Percentiles rank a stretch among this genome's conserved stretches.
Evolutionary conservation across 78 protist species (phyloP).

Genomic region (Dictyostelium discoideum): DNA sequence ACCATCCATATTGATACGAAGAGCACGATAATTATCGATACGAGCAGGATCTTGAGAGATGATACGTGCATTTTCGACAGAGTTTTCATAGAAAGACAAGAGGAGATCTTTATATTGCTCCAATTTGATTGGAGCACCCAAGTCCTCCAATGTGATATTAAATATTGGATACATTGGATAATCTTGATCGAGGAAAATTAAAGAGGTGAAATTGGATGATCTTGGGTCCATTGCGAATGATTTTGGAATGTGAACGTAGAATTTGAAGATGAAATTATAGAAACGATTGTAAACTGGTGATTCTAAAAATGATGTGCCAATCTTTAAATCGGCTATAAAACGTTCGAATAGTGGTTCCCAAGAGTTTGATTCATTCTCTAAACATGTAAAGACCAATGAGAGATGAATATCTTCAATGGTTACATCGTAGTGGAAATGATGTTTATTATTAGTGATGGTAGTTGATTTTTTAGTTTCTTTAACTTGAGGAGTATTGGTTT

Average conservation of each 20-base stretch:
- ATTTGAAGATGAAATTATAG: background rate
- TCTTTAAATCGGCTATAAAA: background rate
- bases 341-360: background rate
- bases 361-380: background rate
- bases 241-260: background rate
- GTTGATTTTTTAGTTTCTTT: background rate
- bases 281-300: slow-evolving; percentile 12
- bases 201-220: background rate
- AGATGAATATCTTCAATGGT: background rate
- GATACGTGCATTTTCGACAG: background rate
- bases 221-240: background rate
- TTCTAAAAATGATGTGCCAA: background rate
- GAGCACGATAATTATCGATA: slow-evolving; percentile 38
- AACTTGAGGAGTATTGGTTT: background rate
- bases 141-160: slow-evolving; percentile 37
- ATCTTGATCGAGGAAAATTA: background rate
- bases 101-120: slow-evolving; percentile 24
- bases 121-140: background rate
- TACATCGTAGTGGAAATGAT: background rate
- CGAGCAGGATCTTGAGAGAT: background rate
- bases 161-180: slow-evolving; percentile 17
- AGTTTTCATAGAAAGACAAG: background rate
- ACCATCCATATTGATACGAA: slow-evolving; percentile 1
- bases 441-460: background rate
- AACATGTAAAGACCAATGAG: background rate